phyloP scores from a whole-genome alignment of 108 stramenopile species.

The Fragilariopsis cylindrus region DNA sequence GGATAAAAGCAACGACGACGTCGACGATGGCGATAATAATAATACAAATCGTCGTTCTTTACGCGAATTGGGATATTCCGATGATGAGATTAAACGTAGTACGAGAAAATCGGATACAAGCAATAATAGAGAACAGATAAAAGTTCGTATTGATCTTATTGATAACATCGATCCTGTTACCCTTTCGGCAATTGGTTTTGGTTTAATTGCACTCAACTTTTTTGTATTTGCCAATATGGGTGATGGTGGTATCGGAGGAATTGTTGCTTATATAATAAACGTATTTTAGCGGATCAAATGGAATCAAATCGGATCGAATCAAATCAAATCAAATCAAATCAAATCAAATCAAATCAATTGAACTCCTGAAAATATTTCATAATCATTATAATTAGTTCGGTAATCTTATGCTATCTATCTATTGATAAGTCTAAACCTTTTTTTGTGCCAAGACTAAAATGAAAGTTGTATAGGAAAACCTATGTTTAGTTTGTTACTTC shows the following conservation, averaged over 20 bases:
- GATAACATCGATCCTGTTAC: constrained; percentile 70
- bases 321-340: constrained; percentile 8
- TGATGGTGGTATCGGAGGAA: constrained; percentile 76
- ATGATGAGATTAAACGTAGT: constrained; percentile 33
- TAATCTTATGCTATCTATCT: no score
- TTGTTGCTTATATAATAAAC: constrained; percentile 79
- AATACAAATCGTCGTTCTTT: constrained; percentile 10
- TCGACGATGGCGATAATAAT: constrained; percentile 5
- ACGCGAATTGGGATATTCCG: constrained; percentile 31
- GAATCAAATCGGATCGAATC: constrained; percentile 5
- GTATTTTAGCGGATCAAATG: constrained; percentile 19
- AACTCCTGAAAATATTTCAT: background rate
- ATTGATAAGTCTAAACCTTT: no score
- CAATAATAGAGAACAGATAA: constrained; percentile 18
- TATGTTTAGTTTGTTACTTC: no score
- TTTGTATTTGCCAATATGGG: constrained; percentile 85
- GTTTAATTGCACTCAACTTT: constrained; percentile 84
- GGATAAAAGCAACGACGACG: background rate
- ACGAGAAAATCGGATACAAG: background rate
- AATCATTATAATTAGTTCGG: no score
- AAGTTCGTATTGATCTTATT: constrained; percentile 67
- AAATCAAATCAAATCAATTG: background rate
- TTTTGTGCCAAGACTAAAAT: no score
- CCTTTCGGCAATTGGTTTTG: constrained; percentile 81
- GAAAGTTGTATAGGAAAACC: no score